Conservation (phyloP, 805 yeast species). For the Brettanomyces naardenensis region DNA sequence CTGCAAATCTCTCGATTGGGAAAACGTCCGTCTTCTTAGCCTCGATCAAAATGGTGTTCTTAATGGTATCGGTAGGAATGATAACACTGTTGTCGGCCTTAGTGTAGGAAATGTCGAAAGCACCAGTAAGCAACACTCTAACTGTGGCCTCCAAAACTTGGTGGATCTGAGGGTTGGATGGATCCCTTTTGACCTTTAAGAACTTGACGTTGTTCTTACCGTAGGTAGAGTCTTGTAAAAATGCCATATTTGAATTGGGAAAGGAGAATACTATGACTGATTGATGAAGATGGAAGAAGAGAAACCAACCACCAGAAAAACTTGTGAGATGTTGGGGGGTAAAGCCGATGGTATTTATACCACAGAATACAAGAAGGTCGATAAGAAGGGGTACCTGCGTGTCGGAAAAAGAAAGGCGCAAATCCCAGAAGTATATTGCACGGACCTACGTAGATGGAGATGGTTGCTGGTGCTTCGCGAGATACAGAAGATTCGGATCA, state of each 20-base stretch:
- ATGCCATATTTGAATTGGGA: slow-evolving; percentile 16
- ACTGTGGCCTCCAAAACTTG: slow-evolving; percentile 84
- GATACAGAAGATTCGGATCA: no score
- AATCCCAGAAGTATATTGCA: no score
- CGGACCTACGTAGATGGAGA: no score
- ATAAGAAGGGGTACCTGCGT: no score
- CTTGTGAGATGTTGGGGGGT: no score
- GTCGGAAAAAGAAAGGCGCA: not conserved
- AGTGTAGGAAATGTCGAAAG: slow-evolving; percentile 75
- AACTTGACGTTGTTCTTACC: slow-evolving; percentile 93
- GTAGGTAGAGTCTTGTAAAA: slow-evolving; percentile 49
- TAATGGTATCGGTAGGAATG: slow-evolving; percentile 91
- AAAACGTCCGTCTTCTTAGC: slow-evolving; percentile 80
- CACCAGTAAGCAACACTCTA: slow-evolving; percentile 65
- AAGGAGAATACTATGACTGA: no score
- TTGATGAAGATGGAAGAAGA: no score
- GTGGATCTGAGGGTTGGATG: slow-evolving; percentile 63
- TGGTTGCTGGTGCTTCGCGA: no score
- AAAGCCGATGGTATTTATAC: no score
- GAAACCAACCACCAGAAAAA: no score
- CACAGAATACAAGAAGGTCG: no score
- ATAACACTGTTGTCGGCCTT: slow-evolving; percentile 82
- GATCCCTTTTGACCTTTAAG: slow-evolving; percentile 78
- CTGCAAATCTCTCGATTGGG: slow-evolving; percentile 89
- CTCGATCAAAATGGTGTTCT: slow-evolving; percentile 77